Conservation (phyloP, 306 rosid genomes). For the Quercus gilva region DNA sequence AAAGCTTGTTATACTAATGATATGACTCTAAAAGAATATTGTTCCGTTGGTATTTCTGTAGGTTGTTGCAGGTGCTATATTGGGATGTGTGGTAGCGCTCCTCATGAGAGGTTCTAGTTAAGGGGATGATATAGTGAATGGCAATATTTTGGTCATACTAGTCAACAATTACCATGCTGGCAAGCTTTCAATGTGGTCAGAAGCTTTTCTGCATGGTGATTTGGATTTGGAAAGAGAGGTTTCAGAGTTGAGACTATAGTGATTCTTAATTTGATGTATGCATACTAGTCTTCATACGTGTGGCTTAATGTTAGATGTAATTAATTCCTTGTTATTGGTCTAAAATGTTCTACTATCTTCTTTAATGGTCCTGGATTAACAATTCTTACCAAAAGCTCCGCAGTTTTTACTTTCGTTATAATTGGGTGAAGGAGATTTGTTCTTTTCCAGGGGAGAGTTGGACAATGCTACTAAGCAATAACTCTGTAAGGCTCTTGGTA, state of each 20-base stretch:
- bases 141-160: not conserved
- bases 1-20: not conserved
- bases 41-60: constrained; percentile 15
- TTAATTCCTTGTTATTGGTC: not conserved
- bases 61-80: constrained; percentile 80
- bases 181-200: not conserved
- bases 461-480: no score
- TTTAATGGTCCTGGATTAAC: no score
- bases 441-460: no score
- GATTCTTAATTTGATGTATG: not conserved
- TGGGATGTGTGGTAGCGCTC: constrained; percentile 72
- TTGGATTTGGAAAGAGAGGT: not conserved
- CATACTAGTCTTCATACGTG: not conserved
- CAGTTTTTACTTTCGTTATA: no score
- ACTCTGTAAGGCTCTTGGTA: no score
- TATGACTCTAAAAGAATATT: not conserved
- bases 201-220: not conserved
- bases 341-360: not conserved
- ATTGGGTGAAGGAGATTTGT: no score
- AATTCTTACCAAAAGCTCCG: no score
- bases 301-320: not conserved
- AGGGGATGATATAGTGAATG: not conserved
- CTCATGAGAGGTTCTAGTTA: constrained; percentile 39
- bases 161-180: not conserved
- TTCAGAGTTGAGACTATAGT: not conserved